Percentiles rank a stretch among this genome's conserved stretches.
Evolutionary conservation across 2,329 filamentous ascomycete species (phyloP).

Genomic region (Mycosphaerelloides madeirae): DNA sequence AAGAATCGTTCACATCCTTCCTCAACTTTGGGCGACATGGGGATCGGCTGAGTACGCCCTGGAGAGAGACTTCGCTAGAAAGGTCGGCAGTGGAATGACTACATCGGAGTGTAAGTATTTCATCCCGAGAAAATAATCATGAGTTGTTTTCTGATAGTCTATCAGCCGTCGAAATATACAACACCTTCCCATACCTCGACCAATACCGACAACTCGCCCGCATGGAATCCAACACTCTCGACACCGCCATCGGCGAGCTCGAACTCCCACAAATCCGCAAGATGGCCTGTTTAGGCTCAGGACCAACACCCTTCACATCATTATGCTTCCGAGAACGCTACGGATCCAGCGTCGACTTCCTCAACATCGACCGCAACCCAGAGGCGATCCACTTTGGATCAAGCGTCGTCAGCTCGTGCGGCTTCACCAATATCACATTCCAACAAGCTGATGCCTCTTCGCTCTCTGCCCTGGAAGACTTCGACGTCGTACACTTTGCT

Average conservation of each 20-base stretch:
- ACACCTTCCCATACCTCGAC: slow-evolving; percentile 6
- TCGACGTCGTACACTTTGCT: slow-evolving; percentile 3
- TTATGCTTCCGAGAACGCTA: slow-evolving; percentile 7
- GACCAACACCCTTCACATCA: slow-evolving; percentile 5
- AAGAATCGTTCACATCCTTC: neutral
- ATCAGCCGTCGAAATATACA: slow-evolving; percentile 1
- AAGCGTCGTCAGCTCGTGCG: neutral
- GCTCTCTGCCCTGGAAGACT: neutral
- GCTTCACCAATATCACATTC: slow-evolving; percentile 1
- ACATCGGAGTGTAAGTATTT: too few relatives aligned
- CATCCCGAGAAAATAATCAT: too few relatives aligned
- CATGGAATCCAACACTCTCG: slow-evolving; percentile 7
- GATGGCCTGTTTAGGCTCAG: slow-evolving; percentile 5
- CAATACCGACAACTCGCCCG: slow-evolving; percentile 8
- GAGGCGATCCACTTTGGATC: slow-evolving; percentile 2
- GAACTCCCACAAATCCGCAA: slow-evolving; percentile 1
- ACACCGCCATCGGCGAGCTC: slow-evolving; percentile 6
- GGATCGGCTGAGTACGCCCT: slow-evolving; percentile 2
- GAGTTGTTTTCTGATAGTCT: too few relatives aligned
- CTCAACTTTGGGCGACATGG: slow-evolving; percentile 1
- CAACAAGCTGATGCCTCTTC: neutral
- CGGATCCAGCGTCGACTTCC: slow-evolving; percentile 1
- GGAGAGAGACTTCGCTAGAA: slow-evolving; percentile 5
- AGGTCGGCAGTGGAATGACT: too few relatives aligned
- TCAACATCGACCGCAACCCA: slow-evolving; percentile 7